These are phyloP conservation scores for Cercophora scortea DNA, from an alignment of 495 filamentous ascomycete species.

Conservation along the genomic window DNA sequence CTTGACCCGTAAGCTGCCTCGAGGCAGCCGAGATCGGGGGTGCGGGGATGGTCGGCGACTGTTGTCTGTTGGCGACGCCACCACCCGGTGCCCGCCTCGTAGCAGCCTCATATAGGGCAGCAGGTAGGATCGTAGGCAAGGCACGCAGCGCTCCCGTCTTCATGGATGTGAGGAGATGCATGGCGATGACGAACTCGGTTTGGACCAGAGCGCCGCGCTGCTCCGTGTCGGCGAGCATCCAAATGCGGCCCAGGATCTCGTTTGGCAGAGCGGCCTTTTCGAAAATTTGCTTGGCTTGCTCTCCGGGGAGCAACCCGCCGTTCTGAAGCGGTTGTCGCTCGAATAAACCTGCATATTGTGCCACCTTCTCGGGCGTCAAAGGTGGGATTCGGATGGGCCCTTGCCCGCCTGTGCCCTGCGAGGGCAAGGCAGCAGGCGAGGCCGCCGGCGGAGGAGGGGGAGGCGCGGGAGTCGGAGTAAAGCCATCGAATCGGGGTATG, in stretches of 20 bases:
- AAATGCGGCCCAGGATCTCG: conserved; percentile 84
- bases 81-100: conserved; percentile 58
- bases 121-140: conserved; percentile 74
- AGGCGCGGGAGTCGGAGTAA: conserved; percentile 39
- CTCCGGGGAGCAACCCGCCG: conserved; percentile 73
- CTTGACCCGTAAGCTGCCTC: conserved; percentile 38
- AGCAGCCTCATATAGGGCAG: conserved; percentile 86
- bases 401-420: conserved; percentile 56
- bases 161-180: conserved; percentile 90
- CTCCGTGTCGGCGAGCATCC: conserved; percentile 88
- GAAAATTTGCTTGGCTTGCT: conserved; percentile 88
- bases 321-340: conserved; percentile 75
- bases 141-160: conserved; percentile 73
- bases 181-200: conserved; percentile 95
- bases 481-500: conserved; percentile 84
- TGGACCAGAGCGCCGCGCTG: conserved; percentile 80
- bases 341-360: conserved; percentile 78
- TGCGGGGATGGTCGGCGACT: conserved; percentile 22
- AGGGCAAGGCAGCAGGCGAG: conserved; percentile 45
- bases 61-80: conserved; percentile 19
- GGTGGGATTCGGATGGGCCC: conserved; percentile 82
- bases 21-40: conserved; percentile 27
- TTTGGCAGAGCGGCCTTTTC: conserved; percentile 86
- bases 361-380: conserved; percentile 78
- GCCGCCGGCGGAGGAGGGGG: conserved; percentile 33